Base-by-base conservation (phyloP, 306 rosid species). In the Citrullus amarus region DNA sequence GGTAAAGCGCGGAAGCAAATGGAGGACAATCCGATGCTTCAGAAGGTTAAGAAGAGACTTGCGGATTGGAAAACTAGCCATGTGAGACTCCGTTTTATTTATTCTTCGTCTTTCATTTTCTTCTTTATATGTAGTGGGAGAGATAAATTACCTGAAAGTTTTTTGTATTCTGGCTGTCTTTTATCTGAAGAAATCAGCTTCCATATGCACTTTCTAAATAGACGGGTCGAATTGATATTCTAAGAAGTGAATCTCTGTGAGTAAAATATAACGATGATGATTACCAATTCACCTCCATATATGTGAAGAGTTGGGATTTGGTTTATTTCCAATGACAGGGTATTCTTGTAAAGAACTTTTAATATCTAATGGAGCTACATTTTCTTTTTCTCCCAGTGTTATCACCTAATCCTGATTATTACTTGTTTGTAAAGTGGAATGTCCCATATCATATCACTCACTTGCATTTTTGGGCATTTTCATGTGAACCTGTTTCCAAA, bases 11-110 rank as follows among this genome's bases (percentile, higher is more conserved):
- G 83, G 76, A 90, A 78, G 86, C 67, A 28, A 8, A 59, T 78
- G 76, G 90, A 88, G 63, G 84, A 80, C 56, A 88, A 81, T 79
- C 81, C 61, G 50, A 86, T 77, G 83, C 38, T 68, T 80, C 77
- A 82, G 65, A 85, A 54, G 76, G 81, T 59, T 36, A 81, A 54
- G 81, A 85, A 58, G 76, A 87, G 81, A 75, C 82, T 79, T 77
- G 59, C 82, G 14, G 80, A 78, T 81, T 75, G 80, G 58, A 79
- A 60, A 77, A 63, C 79, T 17, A 87, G 82, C 63, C 90, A 84
- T 58, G 98, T 91, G 66, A 63, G 59, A 30, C 11, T 78, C 48
- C 6, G 0, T 3, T 43, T 34, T 18, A 0, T 28, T 48, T 66
- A 22, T 61, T 5, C 13, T 2, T 9, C 6, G n/a, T 63, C 5